Conservation (phyloP, 1,284 basidiomycete genomes). For the Cutaneotrichosporon spelunceum region DNA sequence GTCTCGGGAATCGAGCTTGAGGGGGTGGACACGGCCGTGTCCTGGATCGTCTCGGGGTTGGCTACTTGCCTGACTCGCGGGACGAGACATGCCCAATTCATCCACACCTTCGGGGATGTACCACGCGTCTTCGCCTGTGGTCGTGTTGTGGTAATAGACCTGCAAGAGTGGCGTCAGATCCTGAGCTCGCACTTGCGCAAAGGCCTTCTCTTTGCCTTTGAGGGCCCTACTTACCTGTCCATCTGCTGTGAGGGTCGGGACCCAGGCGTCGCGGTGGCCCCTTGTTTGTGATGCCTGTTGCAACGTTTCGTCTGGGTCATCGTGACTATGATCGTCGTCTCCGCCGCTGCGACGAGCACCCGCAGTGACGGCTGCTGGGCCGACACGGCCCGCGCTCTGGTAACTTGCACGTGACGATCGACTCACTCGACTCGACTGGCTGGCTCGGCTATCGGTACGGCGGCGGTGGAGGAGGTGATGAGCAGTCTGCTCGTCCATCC, state of each 20-base stretch:
- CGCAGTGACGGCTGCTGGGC: slow-evolving; percentile 5
- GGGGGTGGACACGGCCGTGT: slow-evolving; percentile 1
- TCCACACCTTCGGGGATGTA: slow-evolving; percentile 70
- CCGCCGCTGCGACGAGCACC: slow-evolving; percentile 6
- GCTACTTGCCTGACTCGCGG: slow-evolving; percentile 5
- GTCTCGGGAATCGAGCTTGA: neutral
- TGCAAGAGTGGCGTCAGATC: slow-evolving; percentile 44
- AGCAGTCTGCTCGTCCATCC: slow-evolving; percentile 28
- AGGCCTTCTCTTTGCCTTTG: neutral
- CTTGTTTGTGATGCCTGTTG: slow-evolving; percentile 9
- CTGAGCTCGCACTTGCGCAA: slow-evolving; percentile 2
- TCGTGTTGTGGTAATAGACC: slow-evolving; percentile 91
- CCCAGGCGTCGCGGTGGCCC: slow-evolving; percentile 47
- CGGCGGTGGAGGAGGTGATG: slow-evolving; percentile 2
- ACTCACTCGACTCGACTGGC: slow-evolving; percentile 3
- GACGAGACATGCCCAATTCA: slow-evolving; percentile 44
- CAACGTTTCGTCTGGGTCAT: slow-evolving; percentile 21
- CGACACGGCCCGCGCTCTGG: slow-evolving; percentile 6
- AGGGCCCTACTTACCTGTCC: slow-evolving; percentile 47
- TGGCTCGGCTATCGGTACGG: slow-evolving; percentile 5
- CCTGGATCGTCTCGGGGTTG: neutral
- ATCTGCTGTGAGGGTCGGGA: slow-evolving; percentile 49
- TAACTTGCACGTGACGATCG: slow-evolving; percentile 7
- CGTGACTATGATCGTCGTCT: slow-evolving; percentile 6
- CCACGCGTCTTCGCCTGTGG: slow-evolving; percentile 78